Evolutionary conservation across 1,284 basidiomycete genomes (phyloP).

Genomic region (Trichosporon asahii): DNA sequence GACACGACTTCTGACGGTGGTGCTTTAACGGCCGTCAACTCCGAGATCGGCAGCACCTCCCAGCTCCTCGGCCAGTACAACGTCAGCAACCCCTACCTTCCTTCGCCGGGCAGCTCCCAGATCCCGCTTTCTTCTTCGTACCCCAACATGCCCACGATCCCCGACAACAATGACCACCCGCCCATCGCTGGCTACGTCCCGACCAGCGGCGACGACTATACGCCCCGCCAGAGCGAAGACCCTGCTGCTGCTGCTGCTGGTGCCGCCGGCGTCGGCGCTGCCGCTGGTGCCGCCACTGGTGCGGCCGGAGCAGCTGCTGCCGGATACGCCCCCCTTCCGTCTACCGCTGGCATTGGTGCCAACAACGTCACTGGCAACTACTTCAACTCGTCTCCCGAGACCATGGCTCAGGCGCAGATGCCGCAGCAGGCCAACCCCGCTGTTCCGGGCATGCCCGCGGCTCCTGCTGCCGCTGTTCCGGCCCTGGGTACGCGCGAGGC

Average conservation of each 20-base stretch:
- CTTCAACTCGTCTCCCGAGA: constrained; percentile 5
- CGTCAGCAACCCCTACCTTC: constrained; percentile 6
- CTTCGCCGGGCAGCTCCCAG: background rate
- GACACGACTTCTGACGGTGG: background rate
- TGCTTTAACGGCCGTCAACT: background rate
- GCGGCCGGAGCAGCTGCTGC: background rate
- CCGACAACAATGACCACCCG: background rate
- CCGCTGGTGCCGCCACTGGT: background rate
- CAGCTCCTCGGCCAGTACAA: constrained; percentile 7
- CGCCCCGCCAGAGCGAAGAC: background rate
- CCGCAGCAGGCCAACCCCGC: background rate
- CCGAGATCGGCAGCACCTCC: background rate
- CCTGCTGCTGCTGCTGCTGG: background rate
- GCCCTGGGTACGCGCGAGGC: background rate
- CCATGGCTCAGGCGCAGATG: background rate
- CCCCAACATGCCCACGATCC: background rate
- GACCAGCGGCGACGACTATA: constrained; percentile 5
- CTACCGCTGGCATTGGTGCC: background rate
- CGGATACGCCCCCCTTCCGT: background rate
- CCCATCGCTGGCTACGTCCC: constrained; percentile 2
- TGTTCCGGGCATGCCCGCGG: background rate
- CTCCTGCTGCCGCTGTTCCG: background rate
- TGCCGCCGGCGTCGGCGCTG: too few species aligned
- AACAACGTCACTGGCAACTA: constrained; percentile 1
- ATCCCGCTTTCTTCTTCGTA: background rate